These are phyloP conservation scores for Sporothrix euskadiensis DNA, from an alignment of 2,329 filamentous ascomycete species.

Conservation along the genomic window DNA sequence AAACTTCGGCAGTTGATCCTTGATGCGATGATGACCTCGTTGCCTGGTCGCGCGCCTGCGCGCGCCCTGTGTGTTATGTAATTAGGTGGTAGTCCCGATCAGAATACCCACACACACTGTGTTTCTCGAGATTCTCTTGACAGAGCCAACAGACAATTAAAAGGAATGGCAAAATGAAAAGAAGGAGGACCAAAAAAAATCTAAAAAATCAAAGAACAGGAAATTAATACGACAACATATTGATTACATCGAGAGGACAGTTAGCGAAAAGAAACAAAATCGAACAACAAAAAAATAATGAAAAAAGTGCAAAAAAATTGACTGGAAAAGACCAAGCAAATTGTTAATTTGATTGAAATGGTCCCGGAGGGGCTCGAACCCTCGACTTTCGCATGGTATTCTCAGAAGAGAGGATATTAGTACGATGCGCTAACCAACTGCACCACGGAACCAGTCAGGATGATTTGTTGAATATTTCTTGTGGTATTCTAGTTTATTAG, in stretches of 20 bases:
- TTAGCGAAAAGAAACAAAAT: neutral
- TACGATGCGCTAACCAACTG: conserved; percentile 26
- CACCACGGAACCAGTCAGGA: conserved; percentile 33
- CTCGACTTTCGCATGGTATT: too few relatives aligned
- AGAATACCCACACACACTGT: too few relatives aligned
- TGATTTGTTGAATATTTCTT: conserved; percentile 15
- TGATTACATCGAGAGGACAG: too few relatives aligned
- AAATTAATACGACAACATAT: too few relatives aligned
- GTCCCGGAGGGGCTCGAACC: conserved; percentile 31
- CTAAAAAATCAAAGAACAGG: too few relatives aligned
- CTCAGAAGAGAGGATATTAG: too few relatives aligned
- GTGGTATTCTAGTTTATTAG: neutral
- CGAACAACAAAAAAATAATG: neutral
- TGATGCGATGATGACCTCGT: too few relatives aligned
- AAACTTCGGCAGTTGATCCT: too few relatives aligned
- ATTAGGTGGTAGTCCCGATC: too few relatives aligned
- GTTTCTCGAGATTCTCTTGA: too few relatives aligned
- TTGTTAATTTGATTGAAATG: conserved; percentile 28
- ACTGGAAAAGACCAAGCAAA: conserved; percentile 26
- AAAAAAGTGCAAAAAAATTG: conserved; percentile 15
- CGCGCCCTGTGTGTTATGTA: too few relatives aligned
- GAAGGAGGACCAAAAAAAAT: neutral
- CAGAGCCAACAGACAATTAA: neutral
- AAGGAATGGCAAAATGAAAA: neutral
- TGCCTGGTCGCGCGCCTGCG: too few relatives aligned